Evolutionary conservation across 2,329 filamentous ascomycete species (phyloP).

Genomic region (Coniochaeta ligniaria): DNA sequence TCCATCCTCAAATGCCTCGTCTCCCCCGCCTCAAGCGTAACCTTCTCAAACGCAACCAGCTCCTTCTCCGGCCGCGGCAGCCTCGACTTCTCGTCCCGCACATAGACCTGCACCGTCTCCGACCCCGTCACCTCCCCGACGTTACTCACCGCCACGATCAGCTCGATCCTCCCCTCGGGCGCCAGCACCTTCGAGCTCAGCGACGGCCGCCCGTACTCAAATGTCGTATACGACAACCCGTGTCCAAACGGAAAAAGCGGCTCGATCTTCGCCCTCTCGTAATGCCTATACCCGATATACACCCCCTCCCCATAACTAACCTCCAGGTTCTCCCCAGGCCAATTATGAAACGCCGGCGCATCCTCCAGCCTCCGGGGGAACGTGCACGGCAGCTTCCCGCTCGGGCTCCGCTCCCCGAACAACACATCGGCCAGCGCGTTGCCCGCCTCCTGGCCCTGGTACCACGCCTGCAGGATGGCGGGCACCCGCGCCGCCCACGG

Average conservation of each 20-base stretch:
- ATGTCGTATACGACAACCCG: conserved; percentile 66
- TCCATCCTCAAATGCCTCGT: conserved; percentile 39
- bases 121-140: conserved; percentile 47
- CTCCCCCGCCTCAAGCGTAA: conserved; percentile 49
- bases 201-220: conserved; percentile 53
- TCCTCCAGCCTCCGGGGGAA: conserved; percentile 59
- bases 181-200: conserved; percentile 35
- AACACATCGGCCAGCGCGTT: conserved; percentile 62
- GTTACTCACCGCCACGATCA: conserved; percentile 44
- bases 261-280: conserved; percentile 52
- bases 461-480: conserved; percentile 65
- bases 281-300: conserved; percentile 67
- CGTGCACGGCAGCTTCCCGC: conserved; percentile 62
- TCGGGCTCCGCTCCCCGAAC: conserved; percentile 56
- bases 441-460: conserved; percentile 62
- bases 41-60: conserved; percentile 62
- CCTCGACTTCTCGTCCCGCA: conserved; percentile 54
- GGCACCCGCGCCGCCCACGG: conserved; percentile 61
- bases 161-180: conserved; percentile 30
- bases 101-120: conserved; percentile 63
- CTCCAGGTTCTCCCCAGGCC: conserved; percentile 62
- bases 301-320: conserved; percentile 67
- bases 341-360: conserved; percentile 65
- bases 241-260: conserved; percentile 68
- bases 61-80: conserved; percentile 65